Conservation (phyloP, 2,329 filamentous ascomycete genomes). For the Ascochyta fabae region DNA sequence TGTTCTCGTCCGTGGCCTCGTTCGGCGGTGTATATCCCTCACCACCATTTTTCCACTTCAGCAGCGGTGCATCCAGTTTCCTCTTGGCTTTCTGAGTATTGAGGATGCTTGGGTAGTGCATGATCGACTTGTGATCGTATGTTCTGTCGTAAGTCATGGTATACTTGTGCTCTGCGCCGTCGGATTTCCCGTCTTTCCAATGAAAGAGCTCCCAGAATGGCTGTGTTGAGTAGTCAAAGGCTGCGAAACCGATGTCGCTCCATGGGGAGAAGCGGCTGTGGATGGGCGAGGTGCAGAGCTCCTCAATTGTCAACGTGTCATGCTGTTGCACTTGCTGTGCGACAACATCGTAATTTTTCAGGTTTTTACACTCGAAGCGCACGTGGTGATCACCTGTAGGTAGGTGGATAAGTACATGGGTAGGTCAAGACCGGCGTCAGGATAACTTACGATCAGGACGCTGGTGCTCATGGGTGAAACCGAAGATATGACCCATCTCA, state of each 20-base stretch:
- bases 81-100: too few relatives aligned
- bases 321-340: background rate
- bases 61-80: background rate
- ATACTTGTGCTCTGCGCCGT: background rate
- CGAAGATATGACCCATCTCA: constrained; percentile 15
- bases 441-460: constrained; percentile 5
- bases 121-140: constrained; percentile 13
- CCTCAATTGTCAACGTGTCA: background rate
- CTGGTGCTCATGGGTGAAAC: constrained; percentile 12
- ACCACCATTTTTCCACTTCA: background rate
- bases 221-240: background rate
- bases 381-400: background rate
- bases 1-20: background rate
- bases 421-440: background rate
- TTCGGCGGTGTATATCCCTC: background rate
- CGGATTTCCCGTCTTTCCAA: background rate
- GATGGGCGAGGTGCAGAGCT: background rate
- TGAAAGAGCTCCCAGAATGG: background rate
- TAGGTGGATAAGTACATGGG: background rate
- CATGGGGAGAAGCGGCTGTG: background rate
- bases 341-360: too few relatives aligned
- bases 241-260: background rate
- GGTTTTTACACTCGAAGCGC: background rate
- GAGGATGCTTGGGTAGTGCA: constrained; percentile 8
- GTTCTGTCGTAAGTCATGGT: background rate